phyloP scores from a whole-genome alignment of 192 early-diverging fungal genomes.

The Phycomyces blakesleeanus region DNA sequence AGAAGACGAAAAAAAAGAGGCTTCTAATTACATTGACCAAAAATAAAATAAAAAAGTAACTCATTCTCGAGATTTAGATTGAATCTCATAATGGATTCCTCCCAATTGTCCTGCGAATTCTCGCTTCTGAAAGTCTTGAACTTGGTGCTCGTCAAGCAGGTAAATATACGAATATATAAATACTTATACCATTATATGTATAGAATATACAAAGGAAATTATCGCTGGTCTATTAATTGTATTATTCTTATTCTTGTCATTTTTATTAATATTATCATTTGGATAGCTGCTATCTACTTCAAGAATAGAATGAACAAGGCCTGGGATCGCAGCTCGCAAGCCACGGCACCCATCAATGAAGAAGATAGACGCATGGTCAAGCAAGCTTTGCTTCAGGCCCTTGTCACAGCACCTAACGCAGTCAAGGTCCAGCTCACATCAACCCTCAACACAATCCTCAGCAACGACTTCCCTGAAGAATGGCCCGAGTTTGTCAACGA shows the following conservation, averaged over 20 bases:
- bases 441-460: slow-evolving; percentile 71
- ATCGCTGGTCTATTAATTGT: not conserved
- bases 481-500: slow-evolving; percentile 79
- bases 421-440: slow-evolving; percentile 82
- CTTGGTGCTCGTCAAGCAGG: slow-evolving; percentile 55
- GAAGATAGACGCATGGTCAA: slow-evolving; percentile 68
- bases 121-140: slow-evolving; percentile 52
- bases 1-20: too few species aligned
- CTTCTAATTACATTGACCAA: too few species aligned
- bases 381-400: slow-evolving; percentile 69
- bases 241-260: too few species aligned
- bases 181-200: slow-evolving; percentile 11
- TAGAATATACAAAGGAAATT: slow-evolving; percentile 31
- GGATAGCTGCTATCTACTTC: slow-evolving; percentile 75
- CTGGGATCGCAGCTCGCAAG: slow-evolving; percentile 52
- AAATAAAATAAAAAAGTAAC: too few species aligned
- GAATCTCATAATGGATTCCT: slow-evolving; percentile 50
- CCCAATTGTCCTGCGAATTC: slow-evolving; percentile 48
- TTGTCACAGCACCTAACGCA: slow-evolving; percentile 65
- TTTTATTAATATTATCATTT: too few species aligned
- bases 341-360: slow-evolving; percentile 51
- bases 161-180: slow-evolving; percentile 29
- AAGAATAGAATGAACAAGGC: slow-evolving; percentile 77
- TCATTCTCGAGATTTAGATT: slow-evolving; percentile 16
- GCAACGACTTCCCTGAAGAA: slow-evolving; percentile 70